Conservation (phyloP, 495 filamentous ascomycete species). For the Talaromyces proteolyticus region DNA sequence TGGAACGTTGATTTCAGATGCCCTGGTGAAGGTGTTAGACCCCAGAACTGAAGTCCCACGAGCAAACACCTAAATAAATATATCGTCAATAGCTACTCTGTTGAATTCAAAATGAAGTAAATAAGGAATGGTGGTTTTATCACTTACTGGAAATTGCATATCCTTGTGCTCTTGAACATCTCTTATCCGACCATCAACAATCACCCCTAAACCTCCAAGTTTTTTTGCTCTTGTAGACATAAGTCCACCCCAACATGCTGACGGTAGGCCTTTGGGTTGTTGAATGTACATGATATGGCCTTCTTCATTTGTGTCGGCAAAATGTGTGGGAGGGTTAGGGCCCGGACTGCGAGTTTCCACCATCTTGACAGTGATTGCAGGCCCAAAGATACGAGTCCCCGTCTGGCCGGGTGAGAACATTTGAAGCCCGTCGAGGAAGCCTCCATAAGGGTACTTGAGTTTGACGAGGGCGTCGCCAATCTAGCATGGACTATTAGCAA, state of each 20-base stretch:
- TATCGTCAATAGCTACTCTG: no score
- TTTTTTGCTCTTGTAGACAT: slow-evolving; percentile 36
- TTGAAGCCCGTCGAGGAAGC: slow-evolving; percentile 17
- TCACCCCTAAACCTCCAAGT: slow-evolving; percentile 28
- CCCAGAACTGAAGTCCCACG: slow-evolving; percentile 11
- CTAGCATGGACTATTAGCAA: slow-evolving; percentile 6
- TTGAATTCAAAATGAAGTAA: no score
- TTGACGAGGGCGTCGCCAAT: slow-evolving; percentile 24
- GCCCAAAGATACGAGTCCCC: slow-evolving; percentile 14
- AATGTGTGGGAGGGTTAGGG: slow-evolving; percentile 12
- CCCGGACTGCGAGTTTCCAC: slow-evolving; percentile 17
- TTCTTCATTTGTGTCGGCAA: slow-evolving; percentile 13
- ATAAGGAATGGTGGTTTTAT: background rate
- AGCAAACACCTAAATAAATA: slow-evolving; percentile 11
- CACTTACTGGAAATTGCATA: background rate
- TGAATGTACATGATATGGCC: slow-evolving; percentile 18
- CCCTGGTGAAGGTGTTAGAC: slow-evolving; percentile 14
- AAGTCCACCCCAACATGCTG: slow-evolving; percentile 52
- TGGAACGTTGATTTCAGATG: slow-evolving; percentile 12
- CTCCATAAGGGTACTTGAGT: slow-evolving; percentile 19
- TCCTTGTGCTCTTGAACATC: slow-evolving; percentile 55
- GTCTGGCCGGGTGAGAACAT: slow-evolving; percentile 10
- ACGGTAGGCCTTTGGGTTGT: slow-evolving; percentile 14
- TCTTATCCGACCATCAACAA: slow-evolving; percentile 54
- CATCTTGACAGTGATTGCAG: slow-evolving; percentile 22